Base-by-base conservation (phyloP, 768 basidiomycete genomes). In the Russula virescens region DNA sequence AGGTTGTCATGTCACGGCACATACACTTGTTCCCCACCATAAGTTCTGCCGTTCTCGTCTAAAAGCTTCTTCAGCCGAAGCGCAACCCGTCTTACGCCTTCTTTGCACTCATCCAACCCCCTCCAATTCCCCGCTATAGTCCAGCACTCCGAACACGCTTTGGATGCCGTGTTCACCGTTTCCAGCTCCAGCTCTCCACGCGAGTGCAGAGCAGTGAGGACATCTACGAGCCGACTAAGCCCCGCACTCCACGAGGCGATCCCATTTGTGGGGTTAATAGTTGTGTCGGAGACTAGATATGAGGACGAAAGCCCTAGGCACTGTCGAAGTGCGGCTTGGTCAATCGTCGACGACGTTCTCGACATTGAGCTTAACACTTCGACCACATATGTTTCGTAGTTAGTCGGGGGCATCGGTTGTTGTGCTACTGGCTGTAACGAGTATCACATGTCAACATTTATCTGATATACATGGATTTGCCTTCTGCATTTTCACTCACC, bases 131-230 rank as follows among this genome's bases (percentile, higher is more conserved):
- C 83, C 0, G 85, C 82, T 2, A 84, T 82, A 18, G 79, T 83
- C 90, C 90, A 93, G 71, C 89, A 90, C 70, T 93, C 91, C 19
- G 87, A 88, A 68, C 89, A 90, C 16, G 82, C 78, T 68, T 79
- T 82, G 53, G 84, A 85, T 8, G 88, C 88, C 46, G 81, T 83
- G 69, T 83, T 85, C 47, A 92, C 71, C 7, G 91, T 91, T 66
- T 87, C 88, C n/a, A 88, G 75, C 67, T 91, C 87, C 46, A 92
- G 80, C 65, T 89, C 87, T 25, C 78, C 76, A 56, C 81, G 78
- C 34, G 75, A 73, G 69, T 93, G 87, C 35, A 93, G 80, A n/a
- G 81, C 86, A 54, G 87, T 78, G 53, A 89, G 75, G 55, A 91
- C 76, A 66, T 92, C 90, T 31, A 89, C 83, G 31, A 92, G 78